Evolutionary conservation across 805 yeast species (phyloP), one percentile per base, ranked within the genome.

Genomic region (Kuraishia hungarica): DNA sequence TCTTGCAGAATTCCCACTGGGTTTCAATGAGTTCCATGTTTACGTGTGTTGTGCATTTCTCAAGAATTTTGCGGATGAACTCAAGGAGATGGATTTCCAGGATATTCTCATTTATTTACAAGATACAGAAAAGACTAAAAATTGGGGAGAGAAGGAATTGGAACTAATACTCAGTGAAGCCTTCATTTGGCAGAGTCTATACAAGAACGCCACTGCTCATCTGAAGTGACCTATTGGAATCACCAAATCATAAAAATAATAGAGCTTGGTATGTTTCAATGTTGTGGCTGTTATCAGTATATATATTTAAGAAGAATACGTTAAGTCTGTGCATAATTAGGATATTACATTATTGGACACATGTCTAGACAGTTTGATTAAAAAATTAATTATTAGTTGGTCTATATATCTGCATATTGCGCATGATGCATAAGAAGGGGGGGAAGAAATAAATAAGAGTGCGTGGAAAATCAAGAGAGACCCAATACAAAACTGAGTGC

Each of bases 31-130:
- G 64, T 94, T 94, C 71, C 99, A 94, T 67, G 89, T 94, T 8
- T 94, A 93, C 67, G 99, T 94, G 2, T 94, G 99, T 71, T 97
- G 98, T 21, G 98, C 99, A 21, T 94, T 93, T 65, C 74, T 94
- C 61, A 87, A 91, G 58, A 86, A 89, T 64, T 94, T 96, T 84
- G 83, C 94, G 59, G 83, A 79, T 54, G 84, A 83, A 59, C 73
- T 94, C 59, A 82, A 87, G 67, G 76, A 78, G 10, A 89, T 87
- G 91, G 98, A 93, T 60, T 94, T 94, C 67, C 98, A 94, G 71
- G 98, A 90, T 58, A 89, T 91, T 39, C 83, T 94, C 72, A 86
- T 96, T 68, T 93, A 89, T 65, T 73, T 94, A 52, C 99, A 94
- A 69, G 88, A 87, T 58, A 86, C 92, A 10, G 54, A 64, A 21